Evolutionary conservation across 2,329 filamentous ascomycete genomes (phyloP), one percentile per base, ranked within the genome.

Genomic region (Fusarium gaditjirri): DNA sequence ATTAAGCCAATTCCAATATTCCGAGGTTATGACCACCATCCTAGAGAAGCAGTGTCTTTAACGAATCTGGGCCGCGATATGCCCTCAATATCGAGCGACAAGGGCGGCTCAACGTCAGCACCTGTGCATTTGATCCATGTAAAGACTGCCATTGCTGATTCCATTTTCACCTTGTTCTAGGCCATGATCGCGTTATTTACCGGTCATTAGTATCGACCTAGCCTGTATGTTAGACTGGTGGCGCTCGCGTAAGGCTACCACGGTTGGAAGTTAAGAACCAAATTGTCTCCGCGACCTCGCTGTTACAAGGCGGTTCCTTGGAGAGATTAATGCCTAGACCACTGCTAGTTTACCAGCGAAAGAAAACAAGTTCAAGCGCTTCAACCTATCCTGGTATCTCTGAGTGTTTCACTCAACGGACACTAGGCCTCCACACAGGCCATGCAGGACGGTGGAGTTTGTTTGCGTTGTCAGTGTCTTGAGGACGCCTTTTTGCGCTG

Each of bases 251-350:
- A 71, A 63, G 70, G 70, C 70, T 54, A 63, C 44, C 47, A 42
- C 41, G 36, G 44, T 72, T 66, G 66, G 41, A 47, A 56, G 39
- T 47, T 47, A 35, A 19, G 61, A 46, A 53, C 42, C 55, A 54
- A 55, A 49, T 36, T 44, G 43, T 38, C 57, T 47, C 39, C 39
- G 41, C 33, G 46, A 58, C 50, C 31, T 49, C 54, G 27, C 61
- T 29, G 53, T 60, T 72, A 61, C 74, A 76, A 72, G 74, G 72
- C 74, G 74, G 61, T 66, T 59, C 74, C 74, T 70, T 68, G 68
- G 63, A 61, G 49, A 33, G 44, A 68, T 41, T 25, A 64, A 63
- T 60, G 55, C 65, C 60, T 61, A 55, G 72, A 52, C 65, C 65
- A 42, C 61, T 67, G 50, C 64, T 72, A 74, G 54, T 57, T 35